Evolutionary conservation across 2,329 filamentous ascomycete species (phyloP).

Genomic region (Pseudogymnoascus sp.): DNA sequence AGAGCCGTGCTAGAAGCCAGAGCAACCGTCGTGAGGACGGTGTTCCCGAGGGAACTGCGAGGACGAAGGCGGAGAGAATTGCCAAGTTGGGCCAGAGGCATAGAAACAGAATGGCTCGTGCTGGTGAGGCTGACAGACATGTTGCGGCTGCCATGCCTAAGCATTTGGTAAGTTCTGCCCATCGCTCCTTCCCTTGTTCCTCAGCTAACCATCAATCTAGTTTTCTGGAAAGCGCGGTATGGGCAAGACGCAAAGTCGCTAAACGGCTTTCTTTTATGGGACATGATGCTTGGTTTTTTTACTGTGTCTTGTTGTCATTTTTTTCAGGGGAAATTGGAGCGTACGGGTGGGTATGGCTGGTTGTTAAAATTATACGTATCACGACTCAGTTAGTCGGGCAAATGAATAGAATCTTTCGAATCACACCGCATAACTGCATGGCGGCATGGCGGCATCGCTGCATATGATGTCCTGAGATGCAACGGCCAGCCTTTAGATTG

Average conservation of each 20-base stretch:
- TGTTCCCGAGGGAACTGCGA: conserved; percentile 57
- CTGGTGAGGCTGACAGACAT: conserved; percentile 95
- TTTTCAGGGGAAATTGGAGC: conserved; percentile 4
- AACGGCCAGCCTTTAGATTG: neutral
- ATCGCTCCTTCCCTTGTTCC: conserved; percentile 4
- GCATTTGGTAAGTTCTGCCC: conserved; percentile 67
- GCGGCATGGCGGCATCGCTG: neutral
- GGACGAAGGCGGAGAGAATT: conserved; percentile 75
- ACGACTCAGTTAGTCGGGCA: conserved; percentile 1
- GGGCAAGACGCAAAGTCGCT: conserved; percentile 75
- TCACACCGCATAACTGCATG: neutral
- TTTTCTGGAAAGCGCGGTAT: conserved; percentile 87
- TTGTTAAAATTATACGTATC: conserved; percentile 9
- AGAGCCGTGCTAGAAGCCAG: conserved; percentile 61
- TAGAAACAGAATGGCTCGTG: conserved; percentile 96
- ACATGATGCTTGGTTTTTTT: conserved; percentile 5
- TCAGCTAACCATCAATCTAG: conserved; percentile 38
- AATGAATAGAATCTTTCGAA: conserved; percentile 8
- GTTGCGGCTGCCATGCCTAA: conserved; percentile 72
- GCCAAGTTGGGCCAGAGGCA: conserved; percentile 90
- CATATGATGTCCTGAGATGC: neutral
- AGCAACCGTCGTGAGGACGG: conserved; percentile 70
- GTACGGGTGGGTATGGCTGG: conserved; percentile 5
- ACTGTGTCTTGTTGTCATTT: conserved; percentile 6
- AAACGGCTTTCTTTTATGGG: conserved; percentile 23